These are phyloP conservation scores for Podospora tetraspora DNA, from an alignment of 495 filamentous ascomycete species.

Conservation along the genomic window DNA sequence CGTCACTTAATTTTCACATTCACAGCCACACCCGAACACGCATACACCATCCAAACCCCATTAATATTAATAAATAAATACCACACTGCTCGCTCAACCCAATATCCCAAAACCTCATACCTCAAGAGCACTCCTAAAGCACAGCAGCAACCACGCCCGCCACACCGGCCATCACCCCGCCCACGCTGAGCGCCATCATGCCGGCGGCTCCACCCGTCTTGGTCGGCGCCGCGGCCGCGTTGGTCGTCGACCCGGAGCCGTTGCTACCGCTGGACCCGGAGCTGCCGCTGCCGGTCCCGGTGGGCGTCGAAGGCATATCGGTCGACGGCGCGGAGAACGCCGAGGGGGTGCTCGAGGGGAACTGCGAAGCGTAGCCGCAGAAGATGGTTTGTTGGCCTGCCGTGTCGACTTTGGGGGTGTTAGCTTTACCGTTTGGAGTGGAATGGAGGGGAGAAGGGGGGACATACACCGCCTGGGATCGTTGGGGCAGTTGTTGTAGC, in stretches of 20 bases:
- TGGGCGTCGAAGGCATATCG: slow-evolving; percentile 8
- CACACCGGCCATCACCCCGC: slow-evolving; percentile 30
- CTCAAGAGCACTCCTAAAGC: slow-evolving; percentile 12
- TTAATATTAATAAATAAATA: background rate
- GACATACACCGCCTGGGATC: slow-evolving; percentile 29
- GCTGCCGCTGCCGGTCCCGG: slow-evolving; percentile 15
- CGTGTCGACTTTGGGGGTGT: slow-evolving; percentile 3
- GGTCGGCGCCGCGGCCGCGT: slow-evolving; percentile 19
- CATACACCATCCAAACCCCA: background rate
- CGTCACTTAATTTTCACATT: too few species aligned
- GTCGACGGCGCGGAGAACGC: background rate
- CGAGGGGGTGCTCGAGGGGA: slow-evolving; percentile 24
- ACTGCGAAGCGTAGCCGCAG: slow-evolving; percentile 37
- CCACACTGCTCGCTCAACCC: background rate
- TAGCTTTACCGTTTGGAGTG: background rate
- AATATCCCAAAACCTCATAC: background rate
- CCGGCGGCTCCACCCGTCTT: slow-evolving; percentile 33
- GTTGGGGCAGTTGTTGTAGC: slow-evolving; percentile 48
- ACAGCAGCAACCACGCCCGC: slow-evolving; percentile 33
- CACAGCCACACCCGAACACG: too few species aligned
- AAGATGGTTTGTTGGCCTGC: slow-evolving; percentile 36
- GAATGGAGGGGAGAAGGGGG: too few species aligned
- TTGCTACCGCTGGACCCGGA: slow-evolving; percentile 2
- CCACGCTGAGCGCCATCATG: slow-evolving; percentile 25
- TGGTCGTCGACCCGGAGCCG: slow-evolving; percentile 16